These are phyloP conservation scores for Eimeria acervulina DNA, from an alignment of 169 alveolate species.

Conservation along the genomic window DNA sequence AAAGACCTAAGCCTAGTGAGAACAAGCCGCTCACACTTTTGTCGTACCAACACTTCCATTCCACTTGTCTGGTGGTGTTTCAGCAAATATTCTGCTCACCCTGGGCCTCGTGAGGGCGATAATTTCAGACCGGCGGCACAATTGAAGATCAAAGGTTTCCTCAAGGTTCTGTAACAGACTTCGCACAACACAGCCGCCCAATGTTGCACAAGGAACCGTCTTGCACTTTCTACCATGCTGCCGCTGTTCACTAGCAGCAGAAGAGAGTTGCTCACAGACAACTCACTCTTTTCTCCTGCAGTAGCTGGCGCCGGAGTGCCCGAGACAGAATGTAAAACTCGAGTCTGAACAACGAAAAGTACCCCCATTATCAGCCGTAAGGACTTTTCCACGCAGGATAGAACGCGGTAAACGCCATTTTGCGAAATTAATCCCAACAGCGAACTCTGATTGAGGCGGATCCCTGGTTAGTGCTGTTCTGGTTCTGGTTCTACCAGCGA, in stretches of 20 bases:
- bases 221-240: background rate
- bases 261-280: background rate
- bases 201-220: background rate
- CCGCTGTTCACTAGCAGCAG: background rate
- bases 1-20: background rate
- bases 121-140: conserved; percentile 56
- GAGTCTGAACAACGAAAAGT: conserved; percentile 24
- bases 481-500: background rate
- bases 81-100: background rate
- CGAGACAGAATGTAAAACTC: conserved; percentile 49
- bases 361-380: background rate
- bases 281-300: conserved; percentile 34
- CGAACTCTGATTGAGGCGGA: background rate
- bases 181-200: background rate
- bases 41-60: background rate
- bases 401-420: background rate
- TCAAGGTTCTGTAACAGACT: conserved; percentile 18
- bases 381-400: background rate
- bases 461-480: background rate
- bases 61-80: background rate
- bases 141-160: conserved; percentile 12
- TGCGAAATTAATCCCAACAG: background rate
- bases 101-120: background rate
- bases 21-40: background rate
- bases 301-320: conserved; percentile 46